These are phyloP conservation scores for Solanum okadae DNA, from an alignment of 257 asterid species.

Conservation along the genomic window DNA sequence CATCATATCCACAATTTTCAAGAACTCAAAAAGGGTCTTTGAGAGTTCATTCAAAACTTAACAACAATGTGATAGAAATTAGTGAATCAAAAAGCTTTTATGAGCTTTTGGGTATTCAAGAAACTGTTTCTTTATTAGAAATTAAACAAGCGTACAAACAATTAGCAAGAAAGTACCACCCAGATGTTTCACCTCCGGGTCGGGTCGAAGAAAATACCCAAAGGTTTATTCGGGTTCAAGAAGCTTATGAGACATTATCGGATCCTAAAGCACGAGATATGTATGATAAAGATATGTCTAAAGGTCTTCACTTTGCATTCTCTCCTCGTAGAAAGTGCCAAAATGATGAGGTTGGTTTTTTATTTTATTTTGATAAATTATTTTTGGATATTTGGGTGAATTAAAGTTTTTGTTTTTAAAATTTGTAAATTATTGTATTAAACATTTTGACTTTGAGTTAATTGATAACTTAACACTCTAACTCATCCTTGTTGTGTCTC, in stretches of 20 bases:
- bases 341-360: slow-evolving; percentile 35
- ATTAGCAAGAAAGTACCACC: slow-evolving; percentile 82
- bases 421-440: neutral
- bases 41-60: neutral
- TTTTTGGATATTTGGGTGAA: neutral
- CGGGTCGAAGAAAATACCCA: slow-evolving; percentile 62
- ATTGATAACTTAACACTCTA: fast-evolving
- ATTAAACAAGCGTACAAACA: slow-evolving; percentile 84
- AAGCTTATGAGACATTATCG: slow-evolving; percentile 83
- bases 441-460: fast-evolving
- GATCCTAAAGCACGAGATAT: slow-evolving; percentile 54
- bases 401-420: neutral
- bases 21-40: neutral
- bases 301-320: slow-evolving; percentile 46
- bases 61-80: neutral
- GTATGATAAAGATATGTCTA: slow-evolving; percentile 49
- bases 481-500: neutral
- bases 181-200: slow-evolving; percentile 89
- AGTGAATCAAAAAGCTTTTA: slow-evolving; percentile 27
- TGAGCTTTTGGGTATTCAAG: slow-evolving; percentile 69
- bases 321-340: slow-evolving; percentile 28
- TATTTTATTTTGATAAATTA: neutral
- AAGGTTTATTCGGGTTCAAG: slow-evolving; percentile 63
- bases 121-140: slow-evolving; percentile 45
- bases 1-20: neutral